These are phyloP conservation scores for Fusarium sp. DNA, from an alignment of 2,329 filamentous ascomycete species.

Conservation along the genomic window DNA sequence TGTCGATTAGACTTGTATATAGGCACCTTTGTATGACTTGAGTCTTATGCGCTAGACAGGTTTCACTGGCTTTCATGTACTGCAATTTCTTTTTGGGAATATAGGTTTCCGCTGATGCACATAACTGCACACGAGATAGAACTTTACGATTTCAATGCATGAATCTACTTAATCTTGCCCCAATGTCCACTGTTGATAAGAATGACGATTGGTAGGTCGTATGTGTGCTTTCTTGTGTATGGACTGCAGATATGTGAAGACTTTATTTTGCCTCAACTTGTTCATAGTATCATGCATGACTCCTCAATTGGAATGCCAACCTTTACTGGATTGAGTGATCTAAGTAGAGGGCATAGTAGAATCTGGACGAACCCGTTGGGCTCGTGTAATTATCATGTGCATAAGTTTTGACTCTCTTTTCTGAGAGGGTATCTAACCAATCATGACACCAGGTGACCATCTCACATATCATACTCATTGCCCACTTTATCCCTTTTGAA, in stretches of 20 bases:
- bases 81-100: conserved; percentile 25
- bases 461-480: conserved; percentile 35
- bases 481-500: conserved; percentile 40
- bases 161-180: neutral
- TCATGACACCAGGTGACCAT: conserved; percentile 36
- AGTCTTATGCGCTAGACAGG: conserved; percentile 34
- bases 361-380: conserved; percentile 10
- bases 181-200: neutral
- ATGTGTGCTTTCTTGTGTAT: neutral
- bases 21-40: conserved; percentile 36
- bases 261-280: neutral
- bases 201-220: neutral
- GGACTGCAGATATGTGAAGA: neutral
- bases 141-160: conserved; percentile 40
- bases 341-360: conserved; percentile 17
- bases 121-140: conserved; percentile 34
- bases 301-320: conserved; percentile 17
- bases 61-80: conserved; percentile 28
- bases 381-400: conserved; percentile 30
- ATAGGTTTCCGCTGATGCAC: conserved; percentile 28
- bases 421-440: conserved; percentile 47
- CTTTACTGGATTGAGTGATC: conserved; percentile 10
- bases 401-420: conserved; percentile 31
- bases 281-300: conserved; percentile 1
- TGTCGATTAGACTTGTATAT: conserved; percentile 9